These are phyloP conservation scores for Fraxinus greggii DNA, from an alignment of 305 asterid species.

Conservation along the genomic window DNA sequence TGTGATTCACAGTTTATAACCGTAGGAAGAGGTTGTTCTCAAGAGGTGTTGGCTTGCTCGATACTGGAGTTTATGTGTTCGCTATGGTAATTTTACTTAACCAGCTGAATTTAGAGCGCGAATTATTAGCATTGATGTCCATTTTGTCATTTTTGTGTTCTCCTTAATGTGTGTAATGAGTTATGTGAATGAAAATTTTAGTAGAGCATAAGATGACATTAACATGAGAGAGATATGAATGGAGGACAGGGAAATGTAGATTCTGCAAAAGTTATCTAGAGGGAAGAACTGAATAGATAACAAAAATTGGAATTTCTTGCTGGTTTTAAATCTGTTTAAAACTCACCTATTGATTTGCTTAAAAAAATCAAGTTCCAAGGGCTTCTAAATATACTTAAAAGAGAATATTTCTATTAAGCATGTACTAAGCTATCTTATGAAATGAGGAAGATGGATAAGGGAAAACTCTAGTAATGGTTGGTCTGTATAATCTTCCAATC, in stretches of 20 bases:
- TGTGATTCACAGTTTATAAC: constrained; percentile 42
- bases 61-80: constrained; percentile 71
- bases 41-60: constrained; percentile 96
- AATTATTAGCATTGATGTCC: background rate
- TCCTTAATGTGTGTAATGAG: background rate
- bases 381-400: background rate
- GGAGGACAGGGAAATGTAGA: background rate
- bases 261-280: background rate
- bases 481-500: background rate
- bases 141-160: background rate
- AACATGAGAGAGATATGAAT: background rate
- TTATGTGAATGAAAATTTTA: background rate
- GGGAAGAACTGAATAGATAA: background rate
- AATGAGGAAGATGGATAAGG: background rate
- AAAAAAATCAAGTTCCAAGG: background rate
- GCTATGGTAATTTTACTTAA: constrained; percentile 47
- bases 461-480: background rate
- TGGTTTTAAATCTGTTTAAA: background rate
- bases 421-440: background rate
- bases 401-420: background rate
- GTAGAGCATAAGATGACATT: background rate
- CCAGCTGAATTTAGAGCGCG: background rate
- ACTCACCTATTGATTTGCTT: background rate
- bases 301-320: background rate
- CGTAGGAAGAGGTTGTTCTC: constrained; percentile 87